Conservation (phyloP, 192 early-diverging fungal genomes). For the Allomyces arbusculus region DNA sequence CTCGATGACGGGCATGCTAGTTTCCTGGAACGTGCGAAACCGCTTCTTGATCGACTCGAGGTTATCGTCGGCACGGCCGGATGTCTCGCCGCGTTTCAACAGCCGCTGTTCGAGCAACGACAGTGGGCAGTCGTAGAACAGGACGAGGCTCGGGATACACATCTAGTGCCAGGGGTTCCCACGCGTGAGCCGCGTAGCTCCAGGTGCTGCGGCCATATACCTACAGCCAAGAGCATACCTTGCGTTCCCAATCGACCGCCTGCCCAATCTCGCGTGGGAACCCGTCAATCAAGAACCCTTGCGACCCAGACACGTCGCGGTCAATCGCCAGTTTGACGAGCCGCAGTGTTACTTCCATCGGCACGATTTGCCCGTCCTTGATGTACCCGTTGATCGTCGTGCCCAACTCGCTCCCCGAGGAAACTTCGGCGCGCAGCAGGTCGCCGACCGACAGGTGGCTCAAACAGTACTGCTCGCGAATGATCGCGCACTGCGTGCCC, state of each 20-base stretch:
- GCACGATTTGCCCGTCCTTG: slow-evolving; percentile 8
- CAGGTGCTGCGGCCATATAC: neutral
- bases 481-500: slow-evolving; percentile 7
- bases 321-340: slow-evolving; percentile 5
- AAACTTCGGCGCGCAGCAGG: slow-evolving; percentile 15
- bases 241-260: slow-evolving; percentile 23
- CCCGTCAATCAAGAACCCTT: slow-evolving; percentile 17
- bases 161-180: slow-evolving; percentile 1
- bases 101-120: slow-evolving; percentile 22
- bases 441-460: slow-evolving; percentile 5
- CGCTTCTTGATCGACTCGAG: slow-evolving; percentile 30
- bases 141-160: slow-evolving; percentile 17
- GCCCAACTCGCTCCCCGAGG: slow-evolving; percentile 4
- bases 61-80: slow-evolving; percentile 32
- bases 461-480: slow-evolving; percentile 3
- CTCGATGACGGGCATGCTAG: slow-evolving; percentile 26
- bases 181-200: slow-evolving; percentile 5
- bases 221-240: neutral
- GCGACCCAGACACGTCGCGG: neutral
- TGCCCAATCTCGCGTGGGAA: slow-evolving; percentile 31
- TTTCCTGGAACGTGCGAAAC: slow-evolving; percentile 24
- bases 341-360: slow-evolving; percentile 3
- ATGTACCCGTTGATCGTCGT: slow-evolving; percentile 10
- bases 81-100: slow-evolving; percentile 32
- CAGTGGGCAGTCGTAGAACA: slow-evolving; percentile 31